Evolutionary conservation across 2,329 filamentous ascomycete genomes (phyloP).

Genomic region (Verticillium dahliae): DNA sequence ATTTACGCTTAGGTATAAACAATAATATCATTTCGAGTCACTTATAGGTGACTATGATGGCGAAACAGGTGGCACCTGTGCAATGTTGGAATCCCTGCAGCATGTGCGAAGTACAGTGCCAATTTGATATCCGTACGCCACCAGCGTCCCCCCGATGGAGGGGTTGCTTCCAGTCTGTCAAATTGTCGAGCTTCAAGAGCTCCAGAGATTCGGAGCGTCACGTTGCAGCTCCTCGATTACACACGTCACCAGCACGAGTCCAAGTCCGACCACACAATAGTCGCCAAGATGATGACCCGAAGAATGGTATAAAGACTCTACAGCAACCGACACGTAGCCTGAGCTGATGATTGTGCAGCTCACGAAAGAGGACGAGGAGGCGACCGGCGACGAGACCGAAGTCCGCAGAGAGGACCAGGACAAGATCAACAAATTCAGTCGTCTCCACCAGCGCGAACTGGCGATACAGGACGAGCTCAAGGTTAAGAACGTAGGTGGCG

Average conservation of each 20-base stretch:
- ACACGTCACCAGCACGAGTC: background rate
- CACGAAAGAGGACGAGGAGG: conserved; percentile 84
- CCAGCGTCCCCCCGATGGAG: background rate
- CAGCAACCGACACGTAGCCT: background rate
- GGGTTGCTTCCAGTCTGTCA: background rate
- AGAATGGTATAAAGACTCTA: conserved; percentile 44
- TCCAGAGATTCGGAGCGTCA: background rate
- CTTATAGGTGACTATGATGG: too few species aligned
- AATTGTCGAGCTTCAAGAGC: background rate
- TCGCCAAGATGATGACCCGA: conserved; percentile 40
- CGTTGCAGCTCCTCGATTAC: background rate
- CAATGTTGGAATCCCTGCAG: too few species aligned
- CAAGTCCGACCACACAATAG: background rate
- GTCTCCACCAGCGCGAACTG: conserved; percentile 81
- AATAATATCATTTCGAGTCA: too few species aligned
- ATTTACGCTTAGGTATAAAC: too few species aligned
- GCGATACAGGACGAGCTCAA: conserved; percentile 74
- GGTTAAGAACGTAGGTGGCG: conserved; percentile 62
- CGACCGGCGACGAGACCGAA: conserved; percentile 75
- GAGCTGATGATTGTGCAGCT: conserved; percentile 50
- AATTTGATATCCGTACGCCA: background rate
- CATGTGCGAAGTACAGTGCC: background rate
- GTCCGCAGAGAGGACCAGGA: conserved; percentile 96
- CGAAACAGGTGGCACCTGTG: too few species aligned
- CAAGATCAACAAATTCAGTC: conserved; percentile 97